phyloP scores from a whole-genome alignment of 192 early-diverging fungal species.

The Phycomyces nitens region DNA sequence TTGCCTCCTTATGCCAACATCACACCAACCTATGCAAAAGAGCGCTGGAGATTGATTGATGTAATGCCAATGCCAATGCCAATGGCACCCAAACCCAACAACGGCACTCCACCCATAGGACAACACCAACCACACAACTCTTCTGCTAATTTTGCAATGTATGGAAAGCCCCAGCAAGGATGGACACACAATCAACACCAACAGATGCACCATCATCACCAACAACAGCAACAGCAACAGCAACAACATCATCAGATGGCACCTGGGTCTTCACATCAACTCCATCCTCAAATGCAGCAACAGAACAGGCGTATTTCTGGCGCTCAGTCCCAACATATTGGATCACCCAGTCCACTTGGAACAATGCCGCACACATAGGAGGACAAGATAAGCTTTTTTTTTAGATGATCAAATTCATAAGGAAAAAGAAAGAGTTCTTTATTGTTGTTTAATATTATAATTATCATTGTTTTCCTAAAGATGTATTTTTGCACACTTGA shows the following conservation, averaged over 20 bases:
- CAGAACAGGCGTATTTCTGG: not conserved
- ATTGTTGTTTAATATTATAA: no score
- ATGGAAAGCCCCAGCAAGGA: not conserved
- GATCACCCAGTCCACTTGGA: not conserved
- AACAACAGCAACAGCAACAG: not conserved
- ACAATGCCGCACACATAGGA: not conserved
- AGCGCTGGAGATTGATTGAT: constrained; percentile 18
- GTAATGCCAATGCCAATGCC: constrained; percentile 1
- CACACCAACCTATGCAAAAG: constrained; percentile 29
- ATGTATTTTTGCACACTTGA: no score
- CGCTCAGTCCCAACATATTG: not conserved
- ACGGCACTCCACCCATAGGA: not conserved
- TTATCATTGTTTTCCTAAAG: no score
- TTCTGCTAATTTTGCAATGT: not conserved
- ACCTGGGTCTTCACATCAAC: not conserved
- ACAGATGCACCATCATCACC: not conserved
- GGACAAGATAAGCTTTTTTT: not conserved
- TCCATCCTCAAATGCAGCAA: not conserved
- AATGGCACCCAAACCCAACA: not conserved
- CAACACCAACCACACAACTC: not conserved
- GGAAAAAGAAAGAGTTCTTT: no score
- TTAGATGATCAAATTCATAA: no score
- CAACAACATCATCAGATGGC: not conserved
- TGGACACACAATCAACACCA: not conserved
- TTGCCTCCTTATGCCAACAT: constrained; percentile 30